Percentiles rank a stretch among this genome's conserved stretches.
Conservation (phyloP, 768 basidiomycete species). For the Lactarius evosmus region DNA sequence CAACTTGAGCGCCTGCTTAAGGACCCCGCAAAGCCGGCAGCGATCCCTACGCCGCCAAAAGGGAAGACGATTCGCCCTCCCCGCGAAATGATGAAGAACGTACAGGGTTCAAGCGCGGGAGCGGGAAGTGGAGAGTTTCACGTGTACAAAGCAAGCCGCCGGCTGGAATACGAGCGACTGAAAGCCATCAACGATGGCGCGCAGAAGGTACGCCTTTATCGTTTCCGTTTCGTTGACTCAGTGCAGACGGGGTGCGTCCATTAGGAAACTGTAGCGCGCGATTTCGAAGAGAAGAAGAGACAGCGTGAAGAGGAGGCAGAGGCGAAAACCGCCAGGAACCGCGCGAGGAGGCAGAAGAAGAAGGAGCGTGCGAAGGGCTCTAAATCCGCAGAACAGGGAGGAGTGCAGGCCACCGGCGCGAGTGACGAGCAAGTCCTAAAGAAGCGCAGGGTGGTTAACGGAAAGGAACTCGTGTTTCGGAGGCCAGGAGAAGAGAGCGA, state of each 20-base stretch:
- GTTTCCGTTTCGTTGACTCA: not conserved
- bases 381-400: constrained; percentile 30
- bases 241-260: not conserved
- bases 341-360: constrained; percentile 91
- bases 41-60: constrained; percentile 75
- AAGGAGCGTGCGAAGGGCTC: constrained; percentile 62
- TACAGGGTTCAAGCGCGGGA: constrained; percentile 95
- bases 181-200: constrained; percentile 85
- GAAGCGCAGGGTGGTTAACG: constrained; percentile 79
- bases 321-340: constrained; percentile 92
- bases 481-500: constrained; percentile 50
- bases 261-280: constrained; percentile 68
- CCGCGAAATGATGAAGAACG: constrained; percentile 98
- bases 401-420: constrained; percentile 31
- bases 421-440: constrained; percentile 52
- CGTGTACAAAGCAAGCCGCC: constrained; percentile 92
- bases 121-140: constrained; percentile 98
- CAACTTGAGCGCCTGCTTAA: constrained; percentile 88
- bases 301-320: constrained; percentile 71
- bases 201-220: constrained; percentile 55
- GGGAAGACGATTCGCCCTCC: constrained; percentile 79
- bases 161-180: constrained; percentile 92
- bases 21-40: constrained; percentile 80
- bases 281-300: constrained; percentile 71
- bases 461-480: constrained; percentile 62